Percentiles rank a stretch among this genome's conserved stretches.
phyloP scores from a whole-genome alignment of 2,329 filamentous ascomycete species.

The Phialophora expanda region DNA sequence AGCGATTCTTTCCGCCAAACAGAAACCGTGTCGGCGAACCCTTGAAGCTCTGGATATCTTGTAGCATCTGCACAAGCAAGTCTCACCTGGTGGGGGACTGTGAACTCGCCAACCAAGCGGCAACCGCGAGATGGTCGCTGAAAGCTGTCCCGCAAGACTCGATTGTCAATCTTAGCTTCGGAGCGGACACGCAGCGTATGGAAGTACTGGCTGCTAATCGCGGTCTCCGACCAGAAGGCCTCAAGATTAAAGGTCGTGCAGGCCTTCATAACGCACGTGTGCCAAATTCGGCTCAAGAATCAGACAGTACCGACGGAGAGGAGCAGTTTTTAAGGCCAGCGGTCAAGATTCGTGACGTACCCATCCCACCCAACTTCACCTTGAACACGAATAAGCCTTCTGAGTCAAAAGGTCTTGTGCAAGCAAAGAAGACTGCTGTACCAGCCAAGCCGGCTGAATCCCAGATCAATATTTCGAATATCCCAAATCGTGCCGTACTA shows the following conservation, averaged over 20 bases:
- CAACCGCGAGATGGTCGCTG: constrained; percentile 48
- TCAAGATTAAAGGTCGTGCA: constrained; percentile 48
- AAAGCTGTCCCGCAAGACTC: constrained; percentile 46
- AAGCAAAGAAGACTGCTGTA: background rate
- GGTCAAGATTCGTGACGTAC: constrained; percentile 28
- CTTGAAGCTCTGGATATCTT: constrained; percentile 52
- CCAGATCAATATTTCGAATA: background rate
- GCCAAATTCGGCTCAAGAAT: constrained; percentile 5
- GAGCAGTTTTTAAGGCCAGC: constrained; percentile 39
- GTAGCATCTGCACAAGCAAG: constrained; percentile 51
- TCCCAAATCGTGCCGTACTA: constrained; percentile 1
- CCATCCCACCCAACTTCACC: background rate
- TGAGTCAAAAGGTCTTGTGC: background rate
- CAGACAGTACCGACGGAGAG: constrained; percentile 43
- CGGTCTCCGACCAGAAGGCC: constrained; percentile 38
- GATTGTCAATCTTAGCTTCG: constrained; percentile 49
- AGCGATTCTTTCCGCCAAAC: constrained; percentile 54
- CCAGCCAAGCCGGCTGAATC: background rate
- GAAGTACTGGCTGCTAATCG: constrained; percentile 35
- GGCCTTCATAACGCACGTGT: constrained; percentile 41
- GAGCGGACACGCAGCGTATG: constrained; percentile 34
- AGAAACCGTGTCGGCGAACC: constrained; percentile 37
- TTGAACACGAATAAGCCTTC: background rate
- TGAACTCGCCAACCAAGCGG: constrained; percentile 43
- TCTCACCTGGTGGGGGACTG: constrained; percentile 54